Percentiles rank a stretch among this genome's conserved stretches.
Evolutionary conservation across 352 stramenopile genomes (phyloP).

Genomic region (Detonula confervacea): DNA sequence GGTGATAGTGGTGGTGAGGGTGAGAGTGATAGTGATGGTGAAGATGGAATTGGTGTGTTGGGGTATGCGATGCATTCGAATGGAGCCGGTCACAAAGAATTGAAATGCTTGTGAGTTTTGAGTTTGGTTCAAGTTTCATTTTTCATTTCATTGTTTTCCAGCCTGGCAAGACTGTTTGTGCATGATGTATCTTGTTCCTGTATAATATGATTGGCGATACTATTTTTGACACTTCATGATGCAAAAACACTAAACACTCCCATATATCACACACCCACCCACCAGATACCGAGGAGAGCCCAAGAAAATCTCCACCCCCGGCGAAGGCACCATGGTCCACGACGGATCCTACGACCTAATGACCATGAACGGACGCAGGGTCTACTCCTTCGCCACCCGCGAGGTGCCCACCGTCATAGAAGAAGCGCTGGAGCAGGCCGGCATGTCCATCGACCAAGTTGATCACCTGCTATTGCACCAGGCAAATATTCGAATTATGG

Average conservation of each 20-base stretch:
- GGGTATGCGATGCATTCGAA: conserved; percentile 88
- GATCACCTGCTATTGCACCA: conserved; percentile 88
- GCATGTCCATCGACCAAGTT: conserved; percentile 85
- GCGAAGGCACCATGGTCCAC: conserved; percentile 70
- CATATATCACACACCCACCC: no score
- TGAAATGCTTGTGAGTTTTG: conserved; percentile 86
- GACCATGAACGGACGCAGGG: conserved; percentile 87
- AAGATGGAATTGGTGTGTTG: conserved; percentile 70
- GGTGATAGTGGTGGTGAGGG: background rate
- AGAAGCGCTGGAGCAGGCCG: conserved; percentile 85
- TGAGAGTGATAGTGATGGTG: conserved; percentile 31
- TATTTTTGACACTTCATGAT: no score
- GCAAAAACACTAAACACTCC: no score
- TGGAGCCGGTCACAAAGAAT: conserved; percentile 82
- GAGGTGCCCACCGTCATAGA: conserved; percentile 87
- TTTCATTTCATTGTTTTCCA: conserved; percentile 3
- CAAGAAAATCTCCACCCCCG: conserved; percentile 70
- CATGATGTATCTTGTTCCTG: no score
- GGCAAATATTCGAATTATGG: conserved; percentile 91
- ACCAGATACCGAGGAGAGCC: conserved; percentile 78
- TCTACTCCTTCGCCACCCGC: conserved; percentile 89
- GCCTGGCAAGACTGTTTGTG: no score
- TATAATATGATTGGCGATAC: no score
- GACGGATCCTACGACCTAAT: conserved; percentile 83
- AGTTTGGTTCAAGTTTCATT: no score